phyloP scores from a whole-genome alignment of 2,329 filamentous ascomycete species.

The Bipolaris zeicola region DNA sequence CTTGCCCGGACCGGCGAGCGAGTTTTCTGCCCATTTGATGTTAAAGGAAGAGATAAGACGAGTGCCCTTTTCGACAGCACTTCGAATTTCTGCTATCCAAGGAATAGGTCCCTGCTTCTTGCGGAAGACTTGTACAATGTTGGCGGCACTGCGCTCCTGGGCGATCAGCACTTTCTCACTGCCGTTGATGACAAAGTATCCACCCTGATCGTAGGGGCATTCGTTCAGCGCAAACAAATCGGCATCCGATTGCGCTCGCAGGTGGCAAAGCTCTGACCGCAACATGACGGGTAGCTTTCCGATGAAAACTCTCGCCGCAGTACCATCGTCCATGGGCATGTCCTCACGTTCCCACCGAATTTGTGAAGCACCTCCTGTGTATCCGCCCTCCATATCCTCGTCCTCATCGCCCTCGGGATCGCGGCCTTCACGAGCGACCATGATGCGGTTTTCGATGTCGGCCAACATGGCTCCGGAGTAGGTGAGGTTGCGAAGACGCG shows the following conservation, averaged over 20 bases:
- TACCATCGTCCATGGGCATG: constrained; percentile 52
- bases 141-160: constrained; percentile 95
- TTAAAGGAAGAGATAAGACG: constrained; percentile 90
- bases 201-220: constrained; percentile 96
- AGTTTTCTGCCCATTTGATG: constrained; percentile 88
- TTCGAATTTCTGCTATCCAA: constrained; percentile 94
- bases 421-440: constrained; percentile 78
- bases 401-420: constrained; percentile 69
- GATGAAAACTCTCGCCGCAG: constrained; percentile 80
- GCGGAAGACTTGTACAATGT: constrained; percentile 99
- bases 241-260: constrained; percentile 82
- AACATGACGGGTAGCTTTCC: constrained; percentile 98
- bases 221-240: constrained; percentile 91
- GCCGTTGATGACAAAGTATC: constrained; percentile 99
- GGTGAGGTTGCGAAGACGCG: constrained; percentile 91
- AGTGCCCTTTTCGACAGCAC: constrained; percentile 94
- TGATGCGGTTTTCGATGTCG: constrained; percentile 83
- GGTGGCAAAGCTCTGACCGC: constrained; percentile 92
- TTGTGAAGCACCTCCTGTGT: constrained; percentile 41
- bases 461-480: constrained; percentile 93
- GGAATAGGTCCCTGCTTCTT: constrained; percentile 95
- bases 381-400: constrained; percentile 48
- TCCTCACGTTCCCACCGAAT: constrained; percentile 58
- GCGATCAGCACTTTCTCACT: constrained; percentile 98
- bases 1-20: constrained; percentile 73